Conservation (phyloP, 148 eudicot genomes). For the Talinum fruticosum region DNA sequence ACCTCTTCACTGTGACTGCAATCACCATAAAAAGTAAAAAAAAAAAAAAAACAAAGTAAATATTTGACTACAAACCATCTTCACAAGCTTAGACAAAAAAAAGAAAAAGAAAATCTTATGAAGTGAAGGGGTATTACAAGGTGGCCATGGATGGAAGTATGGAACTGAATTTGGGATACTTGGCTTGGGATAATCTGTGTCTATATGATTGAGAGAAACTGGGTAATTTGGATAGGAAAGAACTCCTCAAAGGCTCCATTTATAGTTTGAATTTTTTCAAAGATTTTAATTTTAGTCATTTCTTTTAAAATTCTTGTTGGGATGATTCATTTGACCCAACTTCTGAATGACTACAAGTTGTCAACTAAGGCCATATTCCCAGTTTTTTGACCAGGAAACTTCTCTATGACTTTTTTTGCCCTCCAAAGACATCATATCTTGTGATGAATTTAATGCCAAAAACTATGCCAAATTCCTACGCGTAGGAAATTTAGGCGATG, state of each 20-base stretch:
- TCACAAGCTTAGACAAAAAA: too few species aligned
- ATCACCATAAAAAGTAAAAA: too few species aligned
- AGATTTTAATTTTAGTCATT: too few species aligned
- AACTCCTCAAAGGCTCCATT: too few species aligned
- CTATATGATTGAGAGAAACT: too few species aligned
- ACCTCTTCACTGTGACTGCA: neutral
- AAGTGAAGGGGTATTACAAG: neutral
- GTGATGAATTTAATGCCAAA: neutral
- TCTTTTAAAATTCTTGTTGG: neutral
- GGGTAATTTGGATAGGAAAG: too few species aligned
- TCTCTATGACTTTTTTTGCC: neutral
- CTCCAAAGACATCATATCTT: neutral
- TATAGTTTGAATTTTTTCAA: too few species aligned
- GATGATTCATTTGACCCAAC: neutral
- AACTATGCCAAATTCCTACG: neutral
- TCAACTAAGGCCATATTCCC: neutral
- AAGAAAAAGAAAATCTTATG: neutral
- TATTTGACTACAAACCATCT: too few species aligned
- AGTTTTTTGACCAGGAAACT: neutral
- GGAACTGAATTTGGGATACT: neutral
- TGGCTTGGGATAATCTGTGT: too few species aligned
- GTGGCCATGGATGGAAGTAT: slow-evolving; percentile 5
- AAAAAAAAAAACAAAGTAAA: too few species aligned
- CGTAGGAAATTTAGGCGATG: too few species aligned
- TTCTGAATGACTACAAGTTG: neutral